Evolutionary conservation across 768 basidiomycete species (phyloP).

Genomic region (Rhodotorula diobovata): DNA sequence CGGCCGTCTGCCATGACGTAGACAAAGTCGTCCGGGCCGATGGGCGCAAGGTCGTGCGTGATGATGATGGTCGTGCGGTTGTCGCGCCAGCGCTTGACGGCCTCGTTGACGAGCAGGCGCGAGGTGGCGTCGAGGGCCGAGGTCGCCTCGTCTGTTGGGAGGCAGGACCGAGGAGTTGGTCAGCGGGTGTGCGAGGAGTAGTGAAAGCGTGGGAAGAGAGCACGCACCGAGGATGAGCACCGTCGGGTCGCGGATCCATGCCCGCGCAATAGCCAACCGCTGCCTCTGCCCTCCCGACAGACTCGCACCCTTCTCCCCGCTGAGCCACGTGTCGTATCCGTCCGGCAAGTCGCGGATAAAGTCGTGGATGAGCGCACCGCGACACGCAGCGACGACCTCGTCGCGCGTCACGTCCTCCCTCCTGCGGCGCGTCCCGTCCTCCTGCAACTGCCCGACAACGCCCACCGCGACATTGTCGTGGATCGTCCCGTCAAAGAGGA

Average conservation of each 20-base stretch:
- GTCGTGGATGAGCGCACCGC: constrained; percentile 78
- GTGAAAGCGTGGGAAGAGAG: background rate
- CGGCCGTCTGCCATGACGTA: constrained; percentile 79
- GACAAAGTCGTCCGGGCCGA: constrained; percentile 71
- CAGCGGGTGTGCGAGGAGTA: background rate
- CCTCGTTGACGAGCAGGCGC: constrained; percentile 71
- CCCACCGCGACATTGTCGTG: constrained; percentile 84
- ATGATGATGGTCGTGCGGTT: constrained; percentile 88
- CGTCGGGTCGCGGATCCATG: constrained; percentile 74
- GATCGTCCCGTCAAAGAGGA: constrained; percentile 72
- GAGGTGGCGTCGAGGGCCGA: constrained; percentile 73
- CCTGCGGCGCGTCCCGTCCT: constrained; percentile 48
- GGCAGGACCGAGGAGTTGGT: background rate
- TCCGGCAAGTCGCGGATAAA: constrained; percentile 77
- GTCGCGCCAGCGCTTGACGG: constrained; percentile 61
- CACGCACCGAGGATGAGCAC: constrained; percentile 82
- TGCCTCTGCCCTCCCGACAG: constrained; percentile 86
- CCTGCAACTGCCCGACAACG: constrained; percentile 53
- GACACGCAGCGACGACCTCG: constrained; percentile 76
- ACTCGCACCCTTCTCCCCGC: constrained; percentile 62
- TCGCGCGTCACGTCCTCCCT: constrained; percentile 58
- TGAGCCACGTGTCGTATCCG: constrained; percentile 76
- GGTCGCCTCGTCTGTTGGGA: constrained; percentile 52
- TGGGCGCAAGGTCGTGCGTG: constrained; percentile 88
- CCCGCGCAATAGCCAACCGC: constrained; percentile 80